Evolutionary conservation across 306 rosid genomes (phyloP).

Genomic region (Acacia confusa): DNA sequence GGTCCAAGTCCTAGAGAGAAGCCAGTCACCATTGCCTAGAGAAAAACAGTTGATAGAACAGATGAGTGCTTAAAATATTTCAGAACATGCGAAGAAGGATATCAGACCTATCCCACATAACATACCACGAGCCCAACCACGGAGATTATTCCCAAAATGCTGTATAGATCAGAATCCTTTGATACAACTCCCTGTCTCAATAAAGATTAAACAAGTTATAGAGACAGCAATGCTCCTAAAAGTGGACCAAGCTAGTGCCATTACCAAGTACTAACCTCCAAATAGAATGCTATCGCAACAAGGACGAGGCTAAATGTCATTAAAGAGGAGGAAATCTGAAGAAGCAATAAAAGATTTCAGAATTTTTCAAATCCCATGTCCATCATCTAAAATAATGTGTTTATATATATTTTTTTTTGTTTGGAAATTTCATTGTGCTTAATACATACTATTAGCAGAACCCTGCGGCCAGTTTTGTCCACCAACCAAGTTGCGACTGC

Average conservation of each 20-base stretch:
- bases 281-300: conserved; percentile 63
- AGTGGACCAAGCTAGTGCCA: conserved; percentile 26
- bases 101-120: conserved; percentile 19
- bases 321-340: conserved; percentile 66
- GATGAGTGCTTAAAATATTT: not conserved
- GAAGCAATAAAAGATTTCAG: conserved; percentile 25
- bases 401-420: not conserved
- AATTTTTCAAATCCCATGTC: conserved; percentile 5
- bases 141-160: conserved; percentile 54
- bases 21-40: conserved; percentile 58
- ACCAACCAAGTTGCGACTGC: conserved; percentile 77
- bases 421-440: conserved; percentile 9
- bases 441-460: conserved; percentile 64
- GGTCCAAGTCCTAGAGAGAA: conserved; percentile 87
- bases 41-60: conserved; percentile 26
- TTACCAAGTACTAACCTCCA: conserved; percentile 52
- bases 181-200: conserved; percentile 42
- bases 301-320: conserved; percentile 75
- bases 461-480: conserved; percentile 79
- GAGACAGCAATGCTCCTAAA: conserved; percentile 9
- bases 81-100: not conserved
- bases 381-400: not conserved
- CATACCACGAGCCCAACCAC: conserved; percentile 80
- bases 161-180: conserved; percentile 43
- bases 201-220: conserved; percentile 31